Conservation (phyloP, 352 stramenopile genomes). For the Phytopythium mirpurense region DNA sequence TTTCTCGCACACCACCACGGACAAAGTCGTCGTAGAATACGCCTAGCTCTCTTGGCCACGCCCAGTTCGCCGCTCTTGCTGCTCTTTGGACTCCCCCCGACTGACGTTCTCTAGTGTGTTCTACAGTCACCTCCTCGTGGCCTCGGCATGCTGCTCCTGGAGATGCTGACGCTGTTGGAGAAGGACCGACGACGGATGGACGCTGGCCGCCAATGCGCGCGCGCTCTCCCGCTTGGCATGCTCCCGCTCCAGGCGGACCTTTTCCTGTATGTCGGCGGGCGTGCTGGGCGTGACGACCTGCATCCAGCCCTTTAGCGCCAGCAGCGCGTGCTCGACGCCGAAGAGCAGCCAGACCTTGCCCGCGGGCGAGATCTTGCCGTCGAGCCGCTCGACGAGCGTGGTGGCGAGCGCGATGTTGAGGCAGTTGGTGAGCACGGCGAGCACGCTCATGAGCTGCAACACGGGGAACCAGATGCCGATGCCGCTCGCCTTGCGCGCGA, state of each 20-base stretch:
- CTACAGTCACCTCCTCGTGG: too few species aligned
- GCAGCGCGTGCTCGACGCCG: conserved; percentile 57
- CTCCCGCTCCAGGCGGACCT: conserved; percentile 49
- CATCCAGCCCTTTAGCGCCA: conserved; percentile 66
- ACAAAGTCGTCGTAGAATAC: too few species aligned
- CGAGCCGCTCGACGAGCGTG: conserved; percentile 49
- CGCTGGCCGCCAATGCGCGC: conserved; percentile 41
- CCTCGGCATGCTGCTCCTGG: too few species aligned
- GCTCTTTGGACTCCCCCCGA: too few species aligned
- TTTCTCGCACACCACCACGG: too few species aligned
- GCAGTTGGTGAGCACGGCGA: conserved; percentile 95
- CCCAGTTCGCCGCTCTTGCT: not conserved
- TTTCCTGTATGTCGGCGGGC: conserved; percentile 39
- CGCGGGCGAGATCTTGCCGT: conserved; percentile 21
- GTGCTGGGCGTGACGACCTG: conserved; percentile 52
- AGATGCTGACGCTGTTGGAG: not conserved
- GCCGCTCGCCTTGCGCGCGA: conserved; percentile 90
- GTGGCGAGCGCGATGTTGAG: conserved; percentile 90
- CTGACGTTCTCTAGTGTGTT: too few species aligned
- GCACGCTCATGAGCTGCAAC: conserved; percentile 93
- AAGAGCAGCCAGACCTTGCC: conserved; percentile 83
- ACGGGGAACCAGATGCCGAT: conserved; percentile 88
- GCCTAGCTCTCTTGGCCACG: not conserved
- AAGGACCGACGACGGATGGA: conserved; percentile 7
- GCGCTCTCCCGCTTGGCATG: conserved; percentile 69